These are phyloP conservation scores for Sclerotinia spermophila DNA, from an alignment of 2,329 filamentous ascomycete species.

Conservation along the genomic window DNA sequence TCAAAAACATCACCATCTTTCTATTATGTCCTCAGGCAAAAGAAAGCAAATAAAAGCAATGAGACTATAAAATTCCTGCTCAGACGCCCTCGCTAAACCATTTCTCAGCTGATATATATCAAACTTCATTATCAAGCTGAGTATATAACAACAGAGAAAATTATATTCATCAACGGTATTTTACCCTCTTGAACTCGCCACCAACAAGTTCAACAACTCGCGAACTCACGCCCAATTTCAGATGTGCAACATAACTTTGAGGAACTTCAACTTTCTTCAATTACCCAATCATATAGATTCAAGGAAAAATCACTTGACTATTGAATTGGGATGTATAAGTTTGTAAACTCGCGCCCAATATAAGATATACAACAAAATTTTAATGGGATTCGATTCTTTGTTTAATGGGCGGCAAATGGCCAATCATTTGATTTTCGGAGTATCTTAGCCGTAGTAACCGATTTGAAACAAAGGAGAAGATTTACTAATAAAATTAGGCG, in stretches of 20 bases:
- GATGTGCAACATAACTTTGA: not conserved
- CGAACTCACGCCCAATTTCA: not conserved
- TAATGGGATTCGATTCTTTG: rapidly evolving
- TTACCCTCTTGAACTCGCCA: not conserved
- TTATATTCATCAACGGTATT: not conserved
- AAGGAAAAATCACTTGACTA: not conserved
- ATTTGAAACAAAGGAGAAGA: too few species aligned
- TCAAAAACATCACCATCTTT: not conserved
- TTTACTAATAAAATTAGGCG: not conserved
- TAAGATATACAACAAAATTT: not conserved
- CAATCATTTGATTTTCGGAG: not conserved
- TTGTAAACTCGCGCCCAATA: not conserved
- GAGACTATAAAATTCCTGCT: rapidly evolving
- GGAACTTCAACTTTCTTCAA: not conserved
- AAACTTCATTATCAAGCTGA: not conserved
- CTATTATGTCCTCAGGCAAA: not conserved
- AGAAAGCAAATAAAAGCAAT: too few species aligned
- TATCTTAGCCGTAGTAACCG: rapidly evolving
- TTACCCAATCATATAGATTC: not conserved
- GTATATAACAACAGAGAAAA: not conserved
- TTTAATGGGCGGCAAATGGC: not conserved
- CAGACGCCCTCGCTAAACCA: not conserved
- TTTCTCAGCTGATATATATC: not conserved
- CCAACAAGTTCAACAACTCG: not conserved
- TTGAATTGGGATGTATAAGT: rapidly evolving